Evolutionary conservation across 768 basidiomycete genomes (phyloP), one percentile per base, ranked within the genome.

Genomic region (Pulveroboletus sp.): DNA sequence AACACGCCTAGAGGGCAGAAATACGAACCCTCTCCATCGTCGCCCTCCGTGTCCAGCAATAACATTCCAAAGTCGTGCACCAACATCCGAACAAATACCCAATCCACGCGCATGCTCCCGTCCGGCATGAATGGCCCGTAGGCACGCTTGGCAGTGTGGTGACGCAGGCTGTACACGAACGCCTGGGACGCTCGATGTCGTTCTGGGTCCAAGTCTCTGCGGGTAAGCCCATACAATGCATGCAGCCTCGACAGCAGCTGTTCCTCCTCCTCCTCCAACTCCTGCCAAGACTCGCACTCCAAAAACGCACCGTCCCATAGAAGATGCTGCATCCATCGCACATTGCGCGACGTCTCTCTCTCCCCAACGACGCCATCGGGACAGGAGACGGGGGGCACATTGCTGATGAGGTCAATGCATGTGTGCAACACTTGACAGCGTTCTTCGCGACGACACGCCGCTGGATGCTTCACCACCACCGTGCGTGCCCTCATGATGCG

Each of bases 81-180:
- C 18, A 85, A 63, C 44, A 71, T 76, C 56, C 71, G 71, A 30
- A 86, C 39, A 62, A 83, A 82, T 21, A 67, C 69, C 85, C 85
- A 87, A 57, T 87, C 75, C 5, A 85, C 68, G 1, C 60, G 60
- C 24, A 64, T 77, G 39, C 63, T 66, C 9, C 76, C 76, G 18
- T 72, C 71, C 17, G 62, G 57, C 49, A 73, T 48, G 59, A 80
- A 80, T 3, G 85, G 86, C 1, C 85, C 86, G 52, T 75, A 87
- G 3, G 63, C 63, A 50, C 75, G 80, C 8, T 71, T 71, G 27
- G 65, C 59, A 2, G 64, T 64, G 64, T 86, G 85, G 32, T 84
- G 74, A 4, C 77, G 73, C 61, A 85, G 72, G 51, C 78, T 74
- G 56, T 89, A 89, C 15, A 87, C 80, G 51, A 65, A 81, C 2